Conservation (phyloP, 257 asterid genomes). For the Linderniella brevidens region DNA sequence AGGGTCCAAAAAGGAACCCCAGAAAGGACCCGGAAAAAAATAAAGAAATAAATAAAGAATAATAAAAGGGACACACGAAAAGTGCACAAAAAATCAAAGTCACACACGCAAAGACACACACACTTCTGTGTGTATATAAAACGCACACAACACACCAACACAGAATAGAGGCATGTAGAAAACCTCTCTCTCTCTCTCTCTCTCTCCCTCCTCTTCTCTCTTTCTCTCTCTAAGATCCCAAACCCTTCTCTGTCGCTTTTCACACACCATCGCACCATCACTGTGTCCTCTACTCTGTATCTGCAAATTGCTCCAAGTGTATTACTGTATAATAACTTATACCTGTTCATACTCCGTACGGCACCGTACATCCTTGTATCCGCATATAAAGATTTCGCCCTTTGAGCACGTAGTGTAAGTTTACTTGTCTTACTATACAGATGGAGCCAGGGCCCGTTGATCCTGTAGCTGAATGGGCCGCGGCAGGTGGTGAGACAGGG, state of each 20-base stretch:
- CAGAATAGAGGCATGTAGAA: no score
- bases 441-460: slow-evolving; percentile 44
- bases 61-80: no score
- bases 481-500: slow-evolving; percentile 71
- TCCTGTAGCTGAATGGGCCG: slow-evolving; percentile 62
- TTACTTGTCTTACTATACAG: slow-evolving; percentile 34
- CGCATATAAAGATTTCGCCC: not conserved
- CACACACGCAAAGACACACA: no score
- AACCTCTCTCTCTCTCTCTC: no score
- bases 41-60: no score
- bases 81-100: no score
- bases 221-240: not conserved
- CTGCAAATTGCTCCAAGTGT: not conserved
- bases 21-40: no score
- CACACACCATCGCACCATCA: not conserved
- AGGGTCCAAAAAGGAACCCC: no score
- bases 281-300: not conserved
- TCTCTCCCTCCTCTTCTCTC: no score
- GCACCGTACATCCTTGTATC: not conserved
- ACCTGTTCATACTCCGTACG: not conserved
- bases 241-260: not conserved
- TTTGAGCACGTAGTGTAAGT: not conserved
- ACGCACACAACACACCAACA: no score
- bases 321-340: not conserved
- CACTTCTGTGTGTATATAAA: no score